Evolutionary conservation across 768 basidiomycete species (phyloP).

Genomic region (Inosperma sp.): DNA sequence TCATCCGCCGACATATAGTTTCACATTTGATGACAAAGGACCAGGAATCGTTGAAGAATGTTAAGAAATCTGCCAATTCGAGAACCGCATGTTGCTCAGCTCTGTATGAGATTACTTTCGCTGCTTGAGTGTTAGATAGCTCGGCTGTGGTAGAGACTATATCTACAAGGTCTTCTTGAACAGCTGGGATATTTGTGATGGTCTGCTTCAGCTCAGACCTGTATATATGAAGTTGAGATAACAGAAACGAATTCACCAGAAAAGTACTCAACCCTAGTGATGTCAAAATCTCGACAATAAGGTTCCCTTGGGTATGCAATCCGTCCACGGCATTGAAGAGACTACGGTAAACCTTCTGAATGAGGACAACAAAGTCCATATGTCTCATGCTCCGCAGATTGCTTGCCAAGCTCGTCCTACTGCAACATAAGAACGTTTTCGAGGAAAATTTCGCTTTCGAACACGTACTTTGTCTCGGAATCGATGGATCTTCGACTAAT

Average conservation of each 20-base stretch:
- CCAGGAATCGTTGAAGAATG: constrained; percentile 84
- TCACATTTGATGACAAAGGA: constrained; percentile 86
- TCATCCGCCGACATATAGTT: constrained; percentile 82
- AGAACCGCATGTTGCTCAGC: constrained; percentile 76
- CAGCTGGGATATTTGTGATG: constrained; percentile 37
- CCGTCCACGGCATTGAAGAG: constrained; percentile 66
- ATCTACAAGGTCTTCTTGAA: constrained; percentile 68
- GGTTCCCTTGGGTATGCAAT: constrained; percentile 53
- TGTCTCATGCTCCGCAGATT: constrained; percentile 67
- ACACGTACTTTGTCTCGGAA: constrained; percentile 19
- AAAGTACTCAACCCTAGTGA: constrained; percentile 30
- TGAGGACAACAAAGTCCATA: constrained; percentile 57
- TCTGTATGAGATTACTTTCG: constrained; percentile 72
- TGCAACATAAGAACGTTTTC: neutral
- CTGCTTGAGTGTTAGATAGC: constrained; percentile 75
- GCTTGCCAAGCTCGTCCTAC: constrained; percentile 45
- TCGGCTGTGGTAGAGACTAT: constrained; percentile 78
- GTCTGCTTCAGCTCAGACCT: constrained; percentile 33
- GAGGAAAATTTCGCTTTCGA: neutral
- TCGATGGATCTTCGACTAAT: constrained; percentile 13
- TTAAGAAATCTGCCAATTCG: constrained; percentile 67
- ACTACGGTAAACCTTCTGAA: constrained; percentile 55
- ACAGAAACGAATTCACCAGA: neutral
- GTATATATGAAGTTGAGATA: constrained; percentile 4
- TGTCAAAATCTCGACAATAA: constrained; percentile 58